Evolutionary conservation across 371 early-diverging fungal genomes (phyloP).

Genomic region (Rhizomucor pusillus): DNA sequence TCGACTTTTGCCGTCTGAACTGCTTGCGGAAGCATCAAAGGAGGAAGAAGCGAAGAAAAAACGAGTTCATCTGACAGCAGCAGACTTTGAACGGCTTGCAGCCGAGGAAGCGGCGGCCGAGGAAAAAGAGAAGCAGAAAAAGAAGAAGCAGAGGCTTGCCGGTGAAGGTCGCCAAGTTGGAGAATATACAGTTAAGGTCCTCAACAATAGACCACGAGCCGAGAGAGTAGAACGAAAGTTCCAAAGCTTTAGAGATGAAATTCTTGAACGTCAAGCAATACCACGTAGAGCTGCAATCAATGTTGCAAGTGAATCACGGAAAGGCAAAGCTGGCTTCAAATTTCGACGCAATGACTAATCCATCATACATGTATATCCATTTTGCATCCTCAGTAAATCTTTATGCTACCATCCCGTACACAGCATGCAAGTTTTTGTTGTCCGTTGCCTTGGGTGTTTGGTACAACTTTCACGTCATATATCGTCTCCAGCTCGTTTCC

Average conservation of each 20-base stretch:
- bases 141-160: conserved; percentile 20
- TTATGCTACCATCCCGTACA: conserved; percentile 34
- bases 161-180: conserved; percentile 29
- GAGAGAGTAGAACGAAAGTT: conserved; percentile 25
- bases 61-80: conserved; percentile 38
- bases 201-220: conserved; percentile 40
- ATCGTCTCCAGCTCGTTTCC: conserved; percentile 40
- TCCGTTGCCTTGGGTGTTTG: conserved; percentile 7
- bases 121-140: conserved; percentile 18
- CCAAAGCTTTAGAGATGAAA: conserved; percentile 21
- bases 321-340: conserved; percentile 31
- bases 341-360: conserved; percentile 23
- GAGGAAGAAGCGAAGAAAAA: conserved; percentile 38
- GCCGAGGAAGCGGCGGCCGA: conserved; percentile 45
- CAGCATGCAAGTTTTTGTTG: conserved; percentile 25
- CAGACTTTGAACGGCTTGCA: conserved; percentile 47
- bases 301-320: conserved; percentile 30
- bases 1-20: conserved; percentile 28
- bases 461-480: conserved; percentile 18
- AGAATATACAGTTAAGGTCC: conserved; percentile 49
- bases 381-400: conserved; percentile 26
- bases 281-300: conserved; percentile 41
- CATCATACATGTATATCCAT: neutral
- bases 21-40: conserved; percentile 34
- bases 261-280: conserved; percentile 21